Base-by-base conservation (phyloP, 176 grass and related monocot genomes). In the Zizania latifolia region DNA sequence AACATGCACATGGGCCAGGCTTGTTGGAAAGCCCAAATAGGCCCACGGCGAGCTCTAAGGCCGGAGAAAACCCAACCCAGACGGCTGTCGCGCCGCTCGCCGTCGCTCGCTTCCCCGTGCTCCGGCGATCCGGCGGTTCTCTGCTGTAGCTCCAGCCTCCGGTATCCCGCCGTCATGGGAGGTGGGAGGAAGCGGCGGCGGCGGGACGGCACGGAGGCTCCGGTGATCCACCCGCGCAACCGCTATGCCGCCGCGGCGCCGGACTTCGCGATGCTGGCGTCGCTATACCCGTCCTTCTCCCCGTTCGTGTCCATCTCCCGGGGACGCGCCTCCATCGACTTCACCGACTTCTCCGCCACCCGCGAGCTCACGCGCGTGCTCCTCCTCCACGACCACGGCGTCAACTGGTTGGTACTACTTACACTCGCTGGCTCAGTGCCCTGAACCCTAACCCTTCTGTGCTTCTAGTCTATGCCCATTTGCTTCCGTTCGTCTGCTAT, bases 311-410 rank as follows among this genome's bases (percentile, higher is more conserved):
- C 82, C 63, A 54, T 78, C 8, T 80, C 90, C 17, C 64, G 56
- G 6, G 79, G 76, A 45, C 73, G 76, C 32, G 82, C 92, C 10
- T 74, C 82, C 76, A 53, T 89, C 15, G 78, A 87, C 82, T 96
- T 85, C 85, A 80, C 86, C 60, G 81, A 87, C 65, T 87, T 87
- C 81, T 37, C 76, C 45, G 81, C 86, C 57, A 89, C 83, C 16
- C 84, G 89, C 35, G 91, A 99, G 89, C 86, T 99, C 55, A 99
- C 91, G 51, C 86, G 92, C 28, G 95, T 99, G 48, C 92, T 99
- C 68, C 86, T 99, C 64, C 84, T 92, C 66, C 95, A 94, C 53
- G 95, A 99, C 84, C 87, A 99, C 56, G 85, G 91, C 44, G 87
- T 94, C 73, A 82, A 88, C 76, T 99, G 91, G 81, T 83, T 84